Evolutionary conservation across 371 early-diverging fungal genomes (phyloP).

Genomic region (Lichtheimia hyalospora): DNA sequence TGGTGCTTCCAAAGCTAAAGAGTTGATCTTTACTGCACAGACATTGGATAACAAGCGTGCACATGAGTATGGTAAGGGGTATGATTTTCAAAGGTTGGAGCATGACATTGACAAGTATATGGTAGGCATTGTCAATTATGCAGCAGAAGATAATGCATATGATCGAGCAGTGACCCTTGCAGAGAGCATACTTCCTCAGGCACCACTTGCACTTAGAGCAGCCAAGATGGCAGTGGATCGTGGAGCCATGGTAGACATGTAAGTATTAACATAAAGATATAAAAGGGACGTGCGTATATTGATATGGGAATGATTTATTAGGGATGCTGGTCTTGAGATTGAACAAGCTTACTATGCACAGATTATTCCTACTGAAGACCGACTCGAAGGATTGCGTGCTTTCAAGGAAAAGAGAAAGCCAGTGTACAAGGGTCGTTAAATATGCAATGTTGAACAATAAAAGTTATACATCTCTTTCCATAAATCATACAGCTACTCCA

Average conservation of each 20-base stretch:
- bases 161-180: conserved; percentile 82
- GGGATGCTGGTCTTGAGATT: conserved; percentile 83
- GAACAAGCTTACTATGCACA: conserved; percentile 96
- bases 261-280: conserved; percentile 23
- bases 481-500: no score
- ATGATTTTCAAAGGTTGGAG: not conserved
- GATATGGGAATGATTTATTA: conserved; percentile 16
- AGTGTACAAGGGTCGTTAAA: conserved; percentile 81
- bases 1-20: conserved; percentile 88
- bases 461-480: no score
- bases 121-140: conserved; percentile 82
- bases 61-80: conserved; percentile 51
- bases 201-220: conserved; percentile 88
- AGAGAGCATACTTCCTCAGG: conserved; percentile 77
- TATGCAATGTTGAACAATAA: not conserved
- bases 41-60: conserved; percentile 70
- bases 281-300: not conserved
- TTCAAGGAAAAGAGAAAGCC: conserved; percentile 85
- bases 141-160: conserved; percentile 64
- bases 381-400: conserved; percentile 83
- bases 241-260: conserved; percentile 84
- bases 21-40: conserved; percentile 87
- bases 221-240: conserved; percentile 87
- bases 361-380: conserved; percentile 92
- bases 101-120: not conserved